Percentiles rank a stretch among this genome's conserved stretches.
These are phyloP conservation scores for Suillus occidentalis DNA, from an alignment of 768 basidiomycete species.

Conservation along the genomic window DNA sequence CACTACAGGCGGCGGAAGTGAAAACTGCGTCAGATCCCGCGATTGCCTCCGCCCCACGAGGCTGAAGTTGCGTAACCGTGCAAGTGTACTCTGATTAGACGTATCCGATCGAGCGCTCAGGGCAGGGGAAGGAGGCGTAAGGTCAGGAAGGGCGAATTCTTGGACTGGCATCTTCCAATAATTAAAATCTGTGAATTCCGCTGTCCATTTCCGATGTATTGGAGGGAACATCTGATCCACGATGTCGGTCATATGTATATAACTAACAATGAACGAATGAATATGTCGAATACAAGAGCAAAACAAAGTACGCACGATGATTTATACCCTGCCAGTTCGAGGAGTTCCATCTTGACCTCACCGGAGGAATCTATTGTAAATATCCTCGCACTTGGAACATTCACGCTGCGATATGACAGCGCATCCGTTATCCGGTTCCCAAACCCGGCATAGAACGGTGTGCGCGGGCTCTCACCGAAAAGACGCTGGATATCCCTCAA, in stretches of 20 bases:
- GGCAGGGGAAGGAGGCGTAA: slow-evolving; percentile 87
- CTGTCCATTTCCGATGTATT: slow-evolving; percentile 82
- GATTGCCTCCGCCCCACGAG: slow-evolving; percentile 55
- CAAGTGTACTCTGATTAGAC: slow-evolving; percentile 69
- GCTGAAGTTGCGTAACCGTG: slow-evolving; percentile 76
- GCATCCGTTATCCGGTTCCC: slow-evolving; percentile 99
- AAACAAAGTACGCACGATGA: slow-evolving; percentile 65
- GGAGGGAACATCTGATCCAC: slow-evolving; percentile 99
- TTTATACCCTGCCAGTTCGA: slow-evolving; percentile 97
- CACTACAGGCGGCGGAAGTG: slow-evolving; percentile 33
- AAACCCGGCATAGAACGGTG: slow-evolving; percentile 95
- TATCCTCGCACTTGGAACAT: slow-evolving; percentile 89
- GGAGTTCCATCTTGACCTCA: slow-evolving; percentile 94
- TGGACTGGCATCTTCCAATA: slow-evolving; percentile 87
- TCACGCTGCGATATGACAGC: slow-evolving; percentile 94
- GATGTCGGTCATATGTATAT: slow-evolving; percentile 99
- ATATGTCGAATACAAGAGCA: neutral
- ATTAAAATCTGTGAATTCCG: slow-evolving; percentile 96
- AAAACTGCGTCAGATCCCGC: slow-evolving; percentile 23
- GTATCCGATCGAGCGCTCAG: slow-evolving; percentile 92
- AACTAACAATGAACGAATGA: slow-evolving; percentile 49
- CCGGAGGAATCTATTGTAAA: slow-evolving; percentile 96
- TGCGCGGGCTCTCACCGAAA: slow-evolving; percentile 70
- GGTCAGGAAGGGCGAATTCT: slow-evolving; percentile 76
- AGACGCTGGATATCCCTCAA: slow-evolving; percentile 90